Conservation (phyloP, 148 eudicot genomes). For the Silene latifolia region DNA sequence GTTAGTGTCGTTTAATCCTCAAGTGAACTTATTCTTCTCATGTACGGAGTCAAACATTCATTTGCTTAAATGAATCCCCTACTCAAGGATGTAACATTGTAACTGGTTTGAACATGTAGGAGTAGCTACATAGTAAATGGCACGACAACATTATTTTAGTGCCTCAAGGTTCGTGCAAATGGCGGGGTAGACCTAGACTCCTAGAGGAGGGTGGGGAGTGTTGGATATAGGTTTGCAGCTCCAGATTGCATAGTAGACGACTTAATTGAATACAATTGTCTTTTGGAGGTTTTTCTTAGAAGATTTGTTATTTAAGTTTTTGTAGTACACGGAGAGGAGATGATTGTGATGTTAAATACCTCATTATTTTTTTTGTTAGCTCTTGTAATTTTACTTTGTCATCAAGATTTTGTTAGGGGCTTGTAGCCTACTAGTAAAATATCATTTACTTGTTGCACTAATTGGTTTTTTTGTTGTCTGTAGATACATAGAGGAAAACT, state of each 20-base stretch:
- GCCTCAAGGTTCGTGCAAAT: too few species aligned
- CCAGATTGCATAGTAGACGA: too few species aligned
- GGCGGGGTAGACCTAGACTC: too few species aligned
- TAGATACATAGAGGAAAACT: constrained; percentile 91
- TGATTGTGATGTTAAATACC: not conserved
- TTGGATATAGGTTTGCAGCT: too few species aligned
- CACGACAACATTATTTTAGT: too few species aligned
- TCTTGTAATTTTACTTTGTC: not conserved
- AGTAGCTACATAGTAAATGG: not conserved
- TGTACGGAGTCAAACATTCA: too few species aligned
- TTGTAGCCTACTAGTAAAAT: not conserved
- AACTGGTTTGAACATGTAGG: not conserved
- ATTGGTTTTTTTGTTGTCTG: constrained; percentile 1
- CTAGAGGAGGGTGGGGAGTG: too few species aligned
- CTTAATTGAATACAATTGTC: too few species aligned
- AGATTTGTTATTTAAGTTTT: not conserved
- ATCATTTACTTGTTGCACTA: not conserved
- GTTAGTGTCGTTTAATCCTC: too few species aligned
- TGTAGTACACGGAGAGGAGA: not conserved
- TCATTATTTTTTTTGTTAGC: not conserved
- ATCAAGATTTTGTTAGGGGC: not conserved
- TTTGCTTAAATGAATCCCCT: not conserved
- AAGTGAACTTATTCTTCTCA: too few species aligned
- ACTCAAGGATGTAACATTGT: not conserved
- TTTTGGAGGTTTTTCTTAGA: not conserved